phyloP scores from a whole-genome alignment of 2,329 filamentous ascomycete species.

The Ampelomyces quisqualis region DNA sequence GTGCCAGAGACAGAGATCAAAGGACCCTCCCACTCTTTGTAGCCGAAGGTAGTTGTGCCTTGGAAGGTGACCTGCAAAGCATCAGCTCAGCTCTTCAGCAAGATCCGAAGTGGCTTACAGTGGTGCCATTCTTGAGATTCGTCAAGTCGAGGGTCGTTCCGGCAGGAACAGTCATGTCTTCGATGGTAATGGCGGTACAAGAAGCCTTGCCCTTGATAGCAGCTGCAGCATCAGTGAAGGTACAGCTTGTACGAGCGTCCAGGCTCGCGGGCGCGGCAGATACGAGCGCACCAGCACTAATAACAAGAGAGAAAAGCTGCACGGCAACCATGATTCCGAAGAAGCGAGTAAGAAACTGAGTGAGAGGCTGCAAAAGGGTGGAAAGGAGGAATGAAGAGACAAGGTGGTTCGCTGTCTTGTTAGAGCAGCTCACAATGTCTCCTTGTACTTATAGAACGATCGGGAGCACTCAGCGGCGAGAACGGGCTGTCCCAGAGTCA shows the following conservation, averaged over 20 bases:
- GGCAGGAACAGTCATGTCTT: slow-evolving; percentile 57
- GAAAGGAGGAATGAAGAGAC: background rate
- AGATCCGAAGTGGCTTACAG: slow-evolving; percentile 25
- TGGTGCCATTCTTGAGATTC: slow-evolving; percentile 53
- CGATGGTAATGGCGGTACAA: slow-evolving; percentile 58
- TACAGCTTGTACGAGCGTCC: slow-evolving; percentile 49
- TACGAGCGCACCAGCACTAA: slow-evolving; percentile 34
- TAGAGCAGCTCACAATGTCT: too few relatives aligned
- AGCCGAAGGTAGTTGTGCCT: slow-evolving; percentile 67
- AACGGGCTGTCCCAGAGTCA: slow-evolving; percentile 4
- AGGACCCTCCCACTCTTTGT: slow-evolving; percentile 65
- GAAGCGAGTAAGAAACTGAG: too few relatives aligned
- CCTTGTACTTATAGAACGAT: background rate
- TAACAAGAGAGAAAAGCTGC: slow-evolving; percentile 20
- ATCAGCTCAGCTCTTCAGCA: background rate
- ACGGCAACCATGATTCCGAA: slow-evolving; percentile 30
- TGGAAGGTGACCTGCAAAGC: slow-evolving; percentile 58
- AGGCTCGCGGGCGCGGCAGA: slow-evolving; percentile 35
- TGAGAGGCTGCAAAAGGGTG: slow-evolving; percentile 12
- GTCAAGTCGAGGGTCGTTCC: slow-evolving; percentile 62
- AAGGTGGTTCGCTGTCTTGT: too few relatives aligned
- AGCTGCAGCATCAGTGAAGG: slow-evolving; percentile 55
- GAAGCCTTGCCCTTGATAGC: slow-evolving; percentile 53
- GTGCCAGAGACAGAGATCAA: slow-evolving; percentile 61
- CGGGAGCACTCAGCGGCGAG: background rate